A percentile compares a stretch with the other conserved stretches of the same genome.
Evolutionary conservation across 345 rosid genomes (phyloP).

Genomic region (Populus simonii): DNA sequence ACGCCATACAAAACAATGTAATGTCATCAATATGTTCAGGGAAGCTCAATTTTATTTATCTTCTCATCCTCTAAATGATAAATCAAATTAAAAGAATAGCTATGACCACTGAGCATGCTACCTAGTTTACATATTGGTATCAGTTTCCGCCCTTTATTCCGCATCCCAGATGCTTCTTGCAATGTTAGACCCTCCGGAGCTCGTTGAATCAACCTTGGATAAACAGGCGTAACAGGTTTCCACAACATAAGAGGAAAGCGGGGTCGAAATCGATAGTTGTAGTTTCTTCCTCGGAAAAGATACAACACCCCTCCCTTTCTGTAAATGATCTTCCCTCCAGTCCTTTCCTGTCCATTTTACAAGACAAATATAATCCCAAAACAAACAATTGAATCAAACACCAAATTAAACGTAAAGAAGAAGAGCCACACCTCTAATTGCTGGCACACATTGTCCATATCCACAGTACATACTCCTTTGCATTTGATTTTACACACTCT

Average conservation of each 20-base stretch:
- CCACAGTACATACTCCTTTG: conserved; percentile 92
- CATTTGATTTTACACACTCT: conserved; percentile 93
- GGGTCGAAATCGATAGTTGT: conserved; percentile 72
- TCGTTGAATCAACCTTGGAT: conserved; percentile 67
- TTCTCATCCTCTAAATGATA: background rate
- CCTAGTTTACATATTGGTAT: conserved; percentile 82
- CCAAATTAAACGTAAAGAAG: background rate
- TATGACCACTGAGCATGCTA: conserved; percentile 18
- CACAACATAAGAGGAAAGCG: conserved; percentile 92
- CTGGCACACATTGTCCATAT: conserved; percentile 85
- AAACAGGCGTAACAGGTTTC: conserved; percentile 78
- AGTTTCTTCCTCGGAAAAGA: conserved; percentile 91
- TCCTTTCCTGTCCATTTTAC: conserved; percentile 62
- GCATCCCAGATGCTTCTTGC: conserved; percentile 70
- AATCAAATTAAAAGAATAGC: background rate
- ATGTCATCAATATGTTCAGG: conserved; percentile 5
- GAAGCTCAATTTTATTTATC: background rate
- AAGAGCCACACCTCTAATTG: conserved; percentile 64
- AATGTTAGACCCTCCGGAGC: conserved; percentile 69
- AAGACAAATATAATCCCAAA: background rate
- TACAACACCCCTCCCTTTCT: conserved; percentile 70
- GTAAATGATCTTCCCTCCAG: conserved; percentile 84
- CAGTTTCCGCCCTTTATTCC: conserved; percentile 70
- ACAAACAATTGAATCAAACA: background rate
- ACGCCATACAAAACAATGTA: conserved; percentile 18